A percentile compares a stretch with the other conserved stretches of the same genome.
Evolutionary conservation across 2,329 filamentous ascomycete species (phyloP).

Genomic region (Trichoderma atroviride): DNA sequence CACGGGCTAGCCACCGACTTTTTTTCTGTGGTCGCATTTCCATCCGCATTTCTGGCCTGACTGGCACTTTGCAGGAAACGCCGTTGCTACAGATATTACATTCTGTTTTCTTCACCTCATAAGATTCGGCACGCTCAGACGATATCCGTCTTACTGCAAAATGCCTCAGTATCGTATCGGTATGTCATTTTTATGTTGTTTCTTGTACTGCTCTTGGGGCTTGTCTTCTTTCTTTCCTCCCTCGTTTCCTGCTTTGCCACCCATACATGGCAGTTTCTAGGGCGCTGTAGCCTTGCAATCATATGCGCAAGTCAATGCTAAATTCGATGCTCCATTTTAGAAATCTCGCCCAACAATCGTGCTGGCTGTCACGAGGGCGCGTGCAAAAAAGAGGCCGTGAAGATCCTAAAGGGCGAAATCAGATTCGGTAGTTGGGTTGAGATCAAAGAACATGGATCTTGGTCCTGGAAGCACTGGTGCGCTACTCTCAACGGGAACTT

Average conservation of each 20-base stretch:
- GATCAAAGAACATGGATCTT: constrained; percentile 63
- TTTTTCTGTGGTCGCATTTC: constrained; percentile 25
- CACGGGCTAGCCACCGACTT: neutral
- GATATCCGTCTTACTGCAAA: constrained; percentile 20
- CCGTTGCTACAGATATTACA: constrained; percentile 8
- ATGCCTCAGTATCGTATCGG: constrained; percentile 54
- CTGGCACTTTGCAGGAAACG: neutral
- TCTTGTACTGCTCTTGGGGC: neutral
- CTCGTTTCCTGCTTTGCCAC: neutral
- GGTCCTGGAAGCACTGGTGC: constrained; percentile 87
- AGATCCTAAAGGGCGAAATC: constrained; percentile 78
- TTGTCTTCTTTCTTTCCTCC: neutral
- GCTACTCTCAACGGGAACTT: constrained; percentile 31
- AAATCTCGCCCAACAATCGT: constrained; percentile 69
- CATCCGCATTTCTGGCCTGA: neutral
- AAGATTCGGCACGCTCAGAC: constrained; percentile 13
- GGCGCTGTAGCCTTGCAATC: neutral
- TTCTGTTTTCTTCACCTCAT: neutral
- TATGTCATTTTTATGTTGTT: constrained; percentile 36
- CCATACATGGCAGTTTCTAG: neutral
- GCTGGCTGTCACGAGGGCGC: constrained; percentile 72
- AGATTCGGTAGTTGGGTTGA: constrained; percentile 76
- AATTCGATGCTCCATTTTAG: constrained; percentile 47
- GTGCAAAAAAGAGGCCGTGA: constrained; percentile 70
- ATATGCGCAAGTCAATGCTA: neutral